Evolutionary conservation across 169 alveolate species (phyloP).

Genomic region (Plasmodium vivax): DNA sequence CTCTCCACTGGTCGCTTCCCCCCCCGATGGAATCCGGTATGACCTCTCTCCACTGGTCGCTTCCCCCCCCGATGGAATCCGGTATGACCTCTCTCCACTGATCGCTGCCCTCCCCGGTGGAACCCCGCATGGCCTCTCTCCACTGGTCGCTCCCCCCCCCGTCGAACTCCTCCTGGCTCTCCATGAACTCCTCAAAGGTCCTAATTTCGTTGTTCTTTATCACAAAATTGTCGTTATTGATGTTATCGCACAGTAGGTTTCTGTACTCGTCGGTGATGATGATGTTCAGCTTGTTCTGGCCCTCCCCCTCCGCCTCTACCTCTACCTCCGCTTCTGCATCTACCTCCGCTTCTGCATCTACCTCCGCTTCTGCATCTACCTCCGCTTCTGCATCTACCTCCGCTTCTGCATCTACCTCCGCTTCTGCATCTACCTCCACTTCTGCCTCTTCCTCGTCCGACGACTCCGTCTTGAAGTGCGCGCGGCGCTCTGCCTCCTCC

Average conservation of each 20-base stretch:
- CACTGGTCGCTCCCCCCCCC: background rate
- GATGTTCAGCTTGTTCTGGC: constrained; percentile 11
- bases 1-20: background rate
- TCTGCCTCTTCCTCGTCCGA: background rate
- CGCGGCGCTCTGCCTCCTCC: background rate
- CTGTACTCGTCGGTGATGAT: constrained; percentile 19
- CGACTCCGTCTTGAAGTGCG: background rate
- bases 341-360: background rate
- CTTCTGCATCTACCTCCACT: too few relatives aligned
- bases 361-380: background rate
- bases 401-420: too few relatives aligned
- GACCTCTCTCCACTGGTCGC: too few relatives aligned
- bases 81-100: constrained; percentile 28
- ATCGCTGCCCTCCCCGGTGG: too few relatives aligned
- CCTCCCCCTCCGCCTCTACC: background rate
- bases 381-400: background rate
- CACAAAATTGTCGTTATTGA: constrained; percentile 67
- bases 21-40: background rate
- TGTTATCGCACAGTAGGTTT: constrained; percentile 30
- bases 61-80: background rate
- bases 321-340: too few relatives aligned
- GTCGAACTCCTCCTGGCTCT: background rate
- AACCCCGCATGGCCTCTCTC: constrained; percentile 1
- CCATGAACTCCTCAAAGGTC: constrained; percentile 34
- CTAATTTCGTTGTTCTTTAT: constrained; percentile 52